A percentile compares a stretch with the other conserved stretches of the same genome.
phyloP scores from a whole-genome alignment of 768 basidiomycete genomes.

The Suillus alpinus region DNA sequence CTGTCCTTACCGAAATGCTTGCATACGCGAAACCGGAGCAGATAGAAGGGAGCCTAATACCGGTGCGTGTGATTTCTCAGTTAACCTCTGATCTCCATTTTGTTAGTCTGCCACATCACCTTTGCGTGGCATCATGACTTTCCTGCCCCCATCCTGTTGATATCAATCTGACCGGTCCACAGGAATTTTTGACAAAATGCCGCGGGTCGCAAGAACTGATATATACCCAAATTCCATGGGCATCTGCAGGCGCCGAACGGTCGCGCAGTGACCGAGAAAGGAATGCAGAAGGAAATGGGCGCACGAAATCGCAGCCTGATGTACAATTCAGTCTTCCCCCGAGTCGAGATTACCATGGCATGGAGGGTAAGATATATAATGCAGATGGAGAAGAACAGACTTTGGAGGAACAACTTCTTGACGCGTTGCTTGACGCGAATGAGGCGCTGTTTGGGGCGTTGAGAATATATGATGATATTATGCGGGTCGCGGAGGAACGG shows the following conservation, averaged over 20 bases:
- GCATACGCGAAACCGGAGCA: slow-evolving; percentile 69
- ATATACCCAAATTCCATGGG: slow-evolving; percentile 88
- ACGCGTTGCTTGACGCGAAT: slow-evolving; percentile 70
- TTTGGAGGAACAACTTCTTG: slow-evolving; percentile 72
- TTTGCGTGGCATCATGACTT: not conserved
- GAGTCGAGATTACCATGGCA: slow-evolving; percentile 14
- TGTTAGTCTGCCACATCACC: not conserved
- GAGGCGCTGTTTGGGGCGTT: slow-evolving; percentile 66
- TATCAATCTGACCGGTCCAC: not conserved
- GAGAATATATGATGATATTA: slow-evolving; percentile 74
- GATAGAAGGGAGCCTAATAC: slow-evolving; percentile 61
- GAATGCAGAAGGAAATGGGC: slow-evolving; percentile 19
- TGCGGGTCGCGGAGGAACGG: slow-evolving; percentile 57
- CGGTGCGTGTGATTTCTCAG: slow-evolving; percentile 39
- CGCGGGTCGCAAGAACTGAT: slow-evolving; percentile 81
- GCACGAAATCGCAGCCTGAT: slow-evolving; percentile 14
- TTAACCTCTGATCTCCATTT: not conserved
- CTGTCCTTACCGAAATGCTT: slow-evolving; percentile 68
- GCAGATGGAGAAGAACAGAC: slow-evolving; percentile 47
- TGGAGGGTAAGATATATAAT: slow-evolving; percentile 18
- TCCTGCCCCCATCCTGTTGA: not conserved
- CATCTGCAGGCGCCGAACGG: slow-evolving; percentile 74
- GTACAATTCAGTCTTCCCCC: not conserved
- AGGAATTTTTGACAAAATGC: slow-evolving; percentile 87
- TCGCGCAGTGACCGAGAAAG: slow-evolving; percentile 42